Evolutionary conservation across 345 rosid species (phyloP), one percentile per base, ranked within the genome.

Genomic region (Populus deltoides): DNA sequence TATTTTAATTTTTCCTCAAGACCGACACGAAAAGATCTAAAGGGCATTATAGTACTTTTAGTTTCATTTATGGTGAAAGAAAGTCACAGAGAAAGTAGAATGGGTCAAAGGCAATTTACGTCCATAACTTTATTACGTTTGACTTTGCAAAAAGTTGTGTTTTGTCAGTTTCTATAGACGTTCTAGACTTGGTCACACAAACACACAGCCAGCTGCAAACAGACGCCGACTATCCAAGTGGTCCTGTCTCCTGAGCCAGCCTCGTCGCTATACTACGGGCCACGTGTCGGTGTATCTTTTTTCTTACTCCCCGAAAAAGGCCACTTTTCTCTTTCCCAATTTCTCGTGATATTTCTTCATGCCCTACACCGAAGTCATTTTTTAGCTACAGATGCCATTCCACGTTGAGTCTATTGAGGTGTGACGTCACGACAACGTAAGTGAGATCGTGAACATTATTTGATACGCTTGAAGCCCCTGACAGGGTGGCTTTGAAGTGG

Each of bases 141-240:
- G 82, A 74, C 70, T 79, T 38, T 22, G 3, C 2, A n/a, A 80
- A 87, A 93, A 90, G 94, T 79, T 36, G 10, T 49, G 77, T 82
- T 90, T 92, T 83, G 97, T 84, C 90, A 11, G 79, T 77, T 78
- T 79, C 2, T 39, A 77, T n/a, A 10, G 8, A 41, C 13, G 13
- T 59, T 24, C 12, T 7, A 20, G 80, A 81, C 86, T 70, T 41
- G 78, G 84, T 81, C 86, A 7, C 72, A 25, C 72, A 31, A 2
- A 22, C 45, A 76, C 75, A 72, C 80, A 77, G 55, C 77, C 68
- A 35, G 70, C 71, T 79, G 72, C 17, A 9, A 78, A 72, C 88
- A 9, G 79, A 72, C 88, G 88, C 89, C 89, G 92, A 85, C 92
- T 75, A 68, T 38, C 36, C 75, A 9, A 55, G 80, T 90, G 87